Evolutionary conservation across 2,329 filamentous ascomycete species (phyloP), one percentile per base, ranked within the genome.

Genomic region (Talaromyces sp.): DNA sequence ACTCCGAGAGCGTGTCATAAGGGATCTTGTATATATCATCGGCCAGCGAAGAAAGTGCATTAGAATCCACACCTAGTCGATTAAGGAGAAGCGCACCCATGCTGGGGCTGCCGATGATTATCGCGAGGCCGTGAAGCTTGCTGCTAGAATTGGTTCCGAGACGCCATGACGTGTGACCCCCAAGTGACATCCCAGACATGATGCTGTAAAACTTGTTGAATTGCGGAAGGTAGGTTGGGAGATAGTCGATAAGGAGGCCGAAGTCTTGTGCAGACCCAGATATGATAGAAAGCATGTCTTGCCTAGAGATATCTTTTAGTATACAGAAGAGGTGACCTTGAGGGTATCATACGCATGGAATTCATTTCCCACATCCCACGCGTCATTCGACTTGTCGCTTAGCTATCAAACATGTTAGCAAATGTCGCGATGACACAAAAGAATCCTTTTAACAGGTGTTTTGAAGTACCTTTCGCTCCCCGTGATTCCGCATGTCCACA

Each of bases 401-500:
- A 47, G 5, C 61, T 62, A 30, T 6, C 31, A 16, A 4, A n/a
- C n/a, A 10, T 3, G 28, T 53, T 16, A 53, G 14, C 14, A 53
- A 23, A 47, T 27, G 10, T 31, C 10, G 18, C 18, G 12, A 14
- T 3, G 6, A 9, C 10, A 16, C 0, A 23, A 16, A 23, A n/a
- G 42, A 9, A 18, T 18, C 10, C 5, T 9, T 6, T n/a, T n/a
- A 8, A n/a, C 5, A n/a, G 14, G 27, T 5, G 10, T 10, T 2
- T 16, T 18, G 12, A 40, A n/a, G 30, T 51, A 62, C 61, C 42
- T 31, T 56, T 47, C 61, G 56, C 40, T 62, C 61, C 8, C 61
- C 61, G 28, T 62, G 61, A 33, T 62, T 62, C 27, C 61, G 44
- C 40, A 57, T 57, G 56, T 62, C 61, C 30, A 62, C 31, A 27